These are phyloP conservation scores for Nitzschia sp. DNA, from an alignment of 108 stramenopile genomes.

Conservation along the genomic window DNA sequence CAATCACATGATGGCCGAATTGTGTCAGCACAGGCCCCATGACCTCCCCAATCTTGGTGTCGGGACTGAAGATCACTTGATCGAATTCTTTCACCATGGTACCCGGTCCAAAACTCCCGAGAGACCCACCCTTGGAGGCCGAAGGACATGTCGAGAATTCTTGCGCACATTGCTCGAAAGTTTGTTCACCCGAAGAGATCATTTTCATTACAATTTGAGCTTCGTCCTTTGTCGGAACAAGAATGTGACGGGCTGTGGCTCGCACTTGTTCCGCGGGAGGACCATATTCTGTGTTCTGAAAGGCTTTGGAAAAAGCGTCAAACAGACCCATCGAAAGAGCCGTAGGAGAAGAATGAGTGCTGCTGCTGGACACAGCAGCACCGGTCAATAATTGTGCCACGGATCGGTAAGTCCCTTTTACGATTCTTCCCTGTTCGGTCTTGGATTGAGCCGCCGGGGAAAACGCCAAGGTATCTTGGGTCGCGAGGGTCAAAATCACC, in stretches of 20 bases:
- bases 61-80: conserved; percentile 66
- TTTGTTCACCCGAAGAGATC: conserved; percentile 43
- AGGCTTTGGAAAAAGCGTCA: conserved; percentile 56
- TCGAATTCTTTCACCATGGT: conserved; percentile 85
- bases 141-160: conserved; percentile 76
- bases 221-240: conserved; percentile 57
- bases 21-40: conserved; percentile 63
- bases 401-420: background rate
- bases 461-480: background rate
- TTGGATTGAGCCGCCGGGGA: no score
- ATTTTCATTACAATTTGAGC: conserved; percentile 50
- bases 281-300: conserved; percentile 61
- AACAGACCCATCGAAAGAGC: conserved; percentile 56
- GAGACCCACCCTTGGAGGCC: conserved; percentile 53
- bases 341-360: background rate
- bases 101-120: conserved; percentile 76
- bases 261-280: conserved; percentile 72
- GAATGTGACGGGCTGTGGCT: conserved; percentile 80
- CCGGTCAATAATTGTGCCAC: no score
- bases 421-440: no score
- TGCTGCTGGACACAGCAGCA: no score
- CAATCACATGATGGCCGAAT: conserved; percentile 80
- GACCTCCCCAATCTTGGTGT: conserved; percentile 52
- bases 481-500: background rate
- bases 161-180: conserved; percentile 48